Evolutionary conservation across 106 monocot species (phyloP).

Genomic region (Gastrodia elata): DNA sequence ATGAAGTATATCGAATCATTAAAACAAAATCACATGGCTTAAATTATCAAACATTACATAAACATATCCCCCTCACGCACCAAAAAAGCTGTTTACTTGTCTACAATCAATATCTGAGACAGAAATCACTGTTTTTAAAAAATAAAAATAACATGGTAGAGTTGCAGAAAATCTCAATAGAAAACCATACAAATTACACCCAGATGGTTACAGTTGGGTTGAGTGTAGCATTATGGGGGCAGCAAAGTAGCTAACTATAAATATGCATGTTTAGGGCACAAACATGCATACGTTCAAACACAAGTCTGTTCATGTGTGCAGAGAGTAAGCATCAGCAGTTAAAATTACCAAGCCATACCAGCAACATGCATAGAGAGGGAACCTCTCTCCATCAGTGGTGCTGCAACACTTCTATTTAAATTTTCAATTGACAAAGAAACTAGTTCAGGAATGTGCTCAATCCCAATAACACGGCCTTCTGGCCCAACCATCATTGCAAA

Average conservation of each 20-base stretch:
- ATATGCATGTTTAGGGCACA: not conserved
- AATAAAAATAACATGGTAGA: too few species aligned
- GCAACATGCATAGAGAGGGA: conserved; percentile 64
- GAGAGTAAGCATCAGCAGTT: not conserved
- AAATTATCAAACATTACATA: too few species aligned
- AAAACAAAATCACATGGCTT: too few species aligned
- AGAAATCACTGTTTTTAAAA: too few species aligned
- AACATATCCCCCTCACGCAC: too few species aligned
- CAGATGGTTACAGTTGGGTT: too few species aligned
- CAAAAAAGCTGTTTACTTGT: too few species aligned
- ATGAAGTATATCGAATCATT: too few species aligned
- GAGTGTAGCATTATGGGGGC: too few species aligned
- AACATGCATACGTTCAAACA: not conserved
- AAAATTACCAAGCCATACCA: conserved; percentile 31
- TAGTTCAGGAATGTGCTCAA: conserved; percentile 84
- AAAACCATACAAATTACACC: too few species aligned
- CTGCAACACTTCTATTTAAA: conserved; percentile 69
- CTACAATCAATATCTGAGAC: too few species aligned
- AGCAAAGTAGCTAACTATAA: not conserved
- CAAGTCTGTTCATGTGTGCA: not conserved
- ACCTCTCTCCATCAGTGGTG: conserved; percentile 39
- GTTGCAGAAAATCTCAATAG: too few species aligned
- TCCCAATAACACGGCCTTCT: conserved; percentile 58
- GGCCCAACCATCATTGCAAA: conserved; percentile 90
- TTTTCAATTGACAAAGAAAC: conserved; percentile 57